These are phyloP conservation scores for Dactylorhiza incarnata DNA, from an alignment of 106 monocot genomes.

Conservation along the genomic window DNA sequence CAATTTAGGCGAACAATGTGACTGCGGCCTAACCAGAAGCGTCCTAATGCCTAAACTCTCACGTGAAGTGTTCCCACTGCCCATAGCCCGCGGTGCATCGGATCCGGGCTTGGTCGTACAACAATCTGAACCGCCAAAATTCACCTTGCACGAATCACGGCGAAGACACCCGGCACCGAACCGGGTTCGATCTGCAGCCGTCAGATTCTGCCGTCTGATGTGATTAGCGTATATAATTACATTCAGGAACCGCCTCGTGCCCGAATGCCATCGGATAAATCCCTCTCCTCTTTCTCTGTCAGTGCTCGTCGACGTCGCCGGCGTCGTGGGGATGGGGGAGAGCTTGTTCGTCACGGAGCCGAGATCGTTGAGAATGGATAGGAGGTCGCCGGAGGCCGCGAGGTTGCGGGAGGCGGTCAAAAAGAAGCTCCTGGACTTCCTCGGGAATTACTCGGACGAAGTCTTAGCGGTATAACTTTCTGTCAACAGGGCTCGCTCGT, in stretches of 20 bases:
- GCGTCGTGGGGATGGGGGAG: constrained; percentile 7
- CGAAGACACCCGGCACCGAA: too few species aligned
- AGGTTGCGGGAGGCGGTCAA: constrained; percentile 43
- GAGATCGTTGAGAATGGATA: constrained; percentile 58
- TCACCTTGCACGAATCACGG: too few species aligned
- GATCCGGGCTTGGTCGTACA: too few species aligned
- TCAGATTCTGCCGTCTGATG: background rate
- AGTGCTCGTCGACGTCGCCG: background rate
- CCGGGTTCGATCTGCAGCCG: background rate
- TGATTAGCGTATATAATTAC: background rate
- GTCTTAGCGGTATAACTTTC: constrained; percentile 52
- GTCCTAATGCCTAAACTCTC: too few species aligned
- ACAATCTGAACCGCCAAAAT: too few species aligned
- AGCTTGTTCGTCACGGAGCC: constrained; percentile 20
- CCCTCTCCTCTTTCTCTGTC: background rate
- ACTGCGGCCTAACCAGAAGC: too few species aligned
- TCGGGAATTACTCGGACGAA: constrained; percentile 63
- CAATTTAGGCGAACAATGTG: too few species aligned
- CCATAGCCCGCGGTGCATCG: too few species aligned
- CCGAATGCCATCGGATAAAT: background rate
- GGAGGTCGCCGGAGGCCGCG: constrained; percentile 34
- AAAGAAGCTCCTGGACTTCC: constrained; percentile 52
- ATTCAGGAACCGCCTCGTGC: background rate
- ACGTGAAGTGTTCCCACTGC: too few species aligned
- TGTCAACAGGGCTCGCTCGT: constrained; percentile 13